Evolutionary conservation across 129 eudicot species (phyloP).

Genomic region (Artemisia annua): DNA sequence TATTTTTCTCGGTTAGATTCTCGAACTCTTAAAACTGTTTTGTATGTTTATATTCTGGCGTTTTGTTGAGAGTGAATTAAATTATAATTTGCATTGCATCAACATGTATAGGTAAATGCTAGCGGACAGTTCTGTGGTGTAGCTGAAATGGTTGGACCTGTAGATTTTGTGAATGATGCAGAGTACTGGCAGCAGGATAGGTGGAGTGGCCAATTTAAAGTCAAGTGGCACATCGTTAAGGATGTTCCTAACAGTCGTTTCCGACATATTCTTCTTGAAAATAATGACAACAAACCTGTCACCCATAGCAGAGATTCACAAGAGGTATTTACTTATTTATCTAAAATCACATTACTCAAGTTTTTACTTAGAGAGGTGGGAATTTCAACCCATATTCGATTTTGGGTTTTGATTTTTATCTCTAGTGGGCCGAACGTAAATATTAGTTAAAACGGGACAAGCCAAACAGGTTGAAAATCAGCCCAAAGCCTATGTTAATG

Average conservation of each 20-base stretch:
- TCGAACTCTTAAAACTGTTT: not conserved
- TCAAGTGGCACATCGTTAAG: conserved; percentile 81
- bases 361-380: not conserved
- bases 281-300: conserved; percentile 91
- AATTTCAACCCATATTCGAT: not conserved
- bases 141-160: conserved; percentile 93
- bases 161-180: conserved; percentile 85
- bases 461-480: not conserved
- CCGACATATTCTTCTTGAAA: conserved; percentile 85
- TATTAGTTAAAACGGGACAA: not conserved
- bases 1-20: conserved; percentile 77
- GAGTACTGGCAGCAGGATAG: conserved; percentile 96
- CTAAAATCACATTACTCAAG: not conserved
- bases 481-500: not conserved
- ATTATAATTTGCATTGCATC: not conserved
- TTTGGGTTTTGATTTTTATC: not conserved
- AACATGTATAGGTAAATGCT: conserved; percentile 66
- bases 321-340: conserved; percentile 51
- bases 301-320: conserved; percentile 98
- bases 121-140: conserved; percentile 97
- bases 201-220: conserved; percentile 95
- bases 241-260: conserved; percentile 86
- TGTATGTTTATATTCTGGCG: not conserved
- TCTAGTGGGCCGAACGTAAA: not conserved
- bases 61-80: not conserved